Base-by-base conservation (phyloP, 306 rosid species). In the Gleditsia sinensis region DNA sequence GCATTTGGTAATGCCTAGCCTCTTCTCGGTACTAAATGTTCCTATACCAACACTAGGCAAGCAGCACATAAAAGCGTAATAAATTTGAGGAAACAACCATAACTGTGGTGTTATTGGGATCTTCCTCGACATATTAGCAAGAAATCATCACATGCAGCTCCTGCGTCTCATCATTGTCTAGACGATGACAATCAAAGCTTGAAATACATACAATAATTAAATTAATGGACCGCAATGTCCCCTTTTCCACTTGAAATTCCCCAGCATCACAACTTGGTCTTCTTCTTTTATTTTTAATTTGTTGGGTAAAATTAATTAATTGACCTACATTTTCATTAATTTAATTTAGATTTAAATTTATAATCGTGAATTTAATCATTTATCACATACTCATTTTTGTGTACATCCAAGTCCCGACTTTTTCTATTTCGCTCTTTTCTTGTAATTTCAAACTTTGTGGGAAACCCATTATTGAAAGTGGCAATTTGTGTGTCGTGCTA, bases 141-240 rank as follows among this genome's bases (percentile, higher is more conserved):
- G 57, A 20, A 11, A 60, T 64, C 34, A 23, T 69, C 82, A 78
- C 77, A 78, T 69, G 76, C 0, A 8, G 42, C 11, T 9, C 12
- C 9, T 37, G 10, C 12, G 42, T 37, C 1, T 37, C 42, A 37
- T 37, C 42, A 37, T 7, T 37, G 42, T 37, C 42, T 74, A 1
- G 51, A 74, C 17, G 0, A 53, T 55, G 49, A 68, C 61, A 58
- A 77, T 49, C 36, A 33, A 57, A 77, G 66, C 71, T 46, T 28
- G 65, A 60, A 60, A 58, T 32, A 60, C 37, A 69, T 36, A 36
- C 46, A n/a, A 0, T 2, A 37, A 25, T 49, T 68, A 48, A 60
- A 60, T 69, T 25, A 24, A 55, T 45, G 76, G 76, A 46, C 76
- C 81, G 49, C 33, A 0, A 2, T 59, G 76, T 59, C 56, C 34